These are phyloP conservation scores for Suillus placidus DNA, from an alignment of 768 basidiomycete species.

Conservation along the genomic window DNA sequence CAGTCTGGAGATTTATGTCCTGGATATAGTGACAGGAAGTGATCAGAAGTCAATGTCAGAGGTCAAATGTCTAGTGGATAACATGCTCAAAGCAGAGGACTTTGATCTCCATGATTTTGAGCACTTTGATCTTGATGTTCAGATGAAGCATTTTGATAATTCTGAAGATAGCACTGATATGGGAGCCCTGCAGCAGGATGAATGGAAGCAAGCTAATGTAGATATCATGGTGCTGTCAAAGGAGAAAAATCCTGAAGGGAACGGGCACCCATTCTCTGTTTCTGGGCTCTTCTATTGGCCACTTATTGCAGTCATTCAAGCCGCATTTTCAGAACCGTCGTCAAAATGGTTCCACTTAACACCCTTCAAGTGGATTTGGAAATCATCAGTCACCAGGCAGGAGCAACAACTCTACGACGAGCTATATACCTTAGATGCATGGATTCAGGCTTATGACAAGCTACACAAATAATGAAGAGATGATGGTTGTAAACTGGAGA, in stretches of 20 bases:
- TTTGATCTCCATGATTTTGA: neutral
- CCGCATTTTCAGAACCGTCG: slow-evolving; percentile 21
- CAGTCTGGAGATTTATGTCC: slow-evolving; percentile 11
- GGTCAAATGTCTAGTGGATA: neutral
- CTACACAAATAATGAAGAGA: slow-evolving; percentile 31
- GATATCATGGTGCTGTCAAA: slow-evolving; percentile 5
- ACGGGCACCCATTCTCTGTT: neutral
- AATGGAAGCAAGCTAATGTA: neutral
- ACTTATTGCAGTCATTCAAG: slow-evolving; percentile 20
- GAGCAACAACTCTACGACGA: slow-evolving; percentile 28
- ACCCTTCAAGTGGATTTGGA: slow-evolving; percentile 33
- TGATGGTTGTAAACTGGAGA: slow-evolving; percentile 18
- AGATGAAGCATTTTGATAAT: neutral
- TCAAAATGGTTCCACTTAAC: slow-evolving; percentile 29
- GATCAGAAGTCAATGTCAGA: slow-evolving; percentile 9
- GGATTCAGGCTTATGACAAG: slow-evolving; percentile 30
- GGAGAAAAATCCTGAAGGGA: slow-evolving; percentile 5
- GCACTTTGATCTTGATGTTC: neutral
- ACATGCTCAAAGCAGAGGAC: neutral
- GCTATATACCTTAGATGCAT: slow-evolving; percentile 37
- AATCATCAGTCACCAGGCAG: slow-evolving; percentile 5
- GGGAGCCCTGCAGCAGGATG: neutral
- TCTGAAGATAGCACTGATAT: too few relatives aligned
- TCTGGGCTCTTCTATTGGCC: slow-evolving; percentile 30
- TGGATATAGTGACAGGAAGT: slow-evolving; percentile 9